Evolutionary conservation across 768 basidiomycete genomes (phyloP).

Genomic region (Auricularia heimuer): DNA sequence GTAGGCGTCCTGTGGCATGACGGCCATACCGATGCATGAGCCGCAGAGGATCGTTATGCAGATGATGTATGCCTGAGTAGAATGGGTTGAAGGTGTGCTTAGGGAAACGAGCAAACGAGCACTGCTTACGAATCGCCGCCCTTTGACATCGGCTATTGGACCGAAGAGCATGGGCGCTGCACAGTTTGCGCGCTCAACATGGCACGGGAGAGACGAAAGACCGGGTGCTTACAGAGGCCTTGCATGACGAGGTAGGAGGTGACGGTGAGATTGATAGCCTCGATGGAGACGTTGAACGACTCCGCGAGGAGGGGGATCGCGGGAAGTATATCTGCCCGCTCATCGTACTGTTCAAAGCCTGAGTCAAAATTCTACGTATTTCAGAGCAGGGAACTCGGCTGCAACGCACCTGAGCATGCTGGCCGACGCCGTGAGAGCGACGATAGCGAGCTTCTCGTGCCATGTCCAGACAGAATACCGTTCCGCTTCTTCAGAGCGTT

Average conservation of each 20-base stretch:
- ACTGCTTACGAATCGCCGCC: slow-evolving; percentile 43
- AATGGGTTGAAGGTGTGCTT: not conserved
- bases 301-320: slow-evolving; percentile 59
- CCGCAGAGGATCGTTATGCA: slow-evolving; percentile 55
- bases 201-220: not conserved
- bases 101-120: not conserved
- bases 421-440: slow-evolving; percentile 6
- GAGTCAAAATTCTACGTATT: not conserved
- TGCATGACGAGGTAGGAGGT: slow-evolving; percentile 68
- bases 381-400: not conserved
- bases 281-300: slow-evolving; percentile 55
- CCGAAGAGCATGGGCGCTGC: slow-evolving; percentile 50
- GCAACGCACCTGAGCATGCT: slow-evolving; percentile 7
- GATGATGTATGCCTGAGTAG: slow-evolving; percentile 29
- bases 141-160: slow-evolving; percentile 54
- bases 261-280: slow-evolving; percentile 72
- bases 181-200: not conserved
- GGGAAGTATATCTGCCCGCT: slow-evolving; percentile 20
- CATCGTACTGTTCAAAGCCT: not conserved
- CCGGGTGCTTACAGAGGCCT: slow-evolving; percentile 38
- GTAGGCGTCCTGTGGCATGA: slow-evolving; percentile 49
- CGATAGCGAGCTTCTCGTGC: slow-evolving; percentile 8
- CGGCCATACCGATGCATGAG: slow-evolving; percentile 55
- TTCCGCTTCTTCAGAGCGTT: not conserved
- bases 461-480: slow-evolving; percentile 7